Percentiles rank a stretch among this genome's conserved stretches.
Conservation (phyloP, 2,329 filamentous ascomycete genomes). For the Colletotrichum sp. region DNA sequence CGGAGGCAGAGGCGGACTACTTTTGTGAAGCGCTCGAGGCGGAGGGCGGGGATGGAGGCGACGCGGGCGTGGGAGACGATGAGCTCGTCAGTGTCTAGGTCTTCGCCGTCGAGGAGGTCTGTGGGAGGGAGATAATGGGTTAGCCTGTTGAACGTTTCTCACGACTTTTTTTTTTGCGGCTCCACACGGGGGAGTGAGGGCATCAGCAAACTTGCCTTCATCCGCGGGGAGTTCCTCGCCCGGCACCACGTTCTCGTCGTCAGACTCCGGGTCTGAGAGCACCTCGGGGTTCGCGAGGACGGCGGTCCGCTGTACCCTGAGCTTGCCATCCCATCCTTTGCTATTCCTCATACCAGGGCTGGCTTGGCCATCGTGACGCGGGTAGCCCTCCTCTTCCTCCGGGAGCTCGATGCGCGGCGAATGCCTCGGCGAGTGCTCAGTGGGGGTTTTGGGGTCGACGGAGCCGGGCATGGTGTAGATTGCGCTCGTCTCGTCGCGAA, state of each 20-base stretch:
- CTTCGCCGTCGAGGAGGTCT: constrained; percentile 68
- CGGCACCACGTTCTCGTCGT: constrained; percentile 68
- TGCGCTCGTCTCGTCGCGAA: not conserved
- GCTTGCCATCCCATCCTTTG: constrained; percentile 84
- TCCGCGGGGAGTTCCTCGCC: constrained; percentile 82
- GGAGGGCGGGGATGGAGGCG: constrained; percentile 75
- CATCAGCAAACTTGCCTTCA: constrained; percentile 63
- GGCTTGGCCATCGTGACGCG: constrained; percentile 43
- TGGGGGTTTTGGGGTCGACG: constrained; percentile 39
- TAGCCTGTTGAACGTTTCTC: constrained; percentile 3
- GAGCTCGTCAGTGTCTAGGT: constrained; percentile 74
- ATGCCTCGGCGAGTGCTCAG: constrained; percentile 26
- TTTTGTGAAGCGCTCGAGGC: constrained; percentile 82
- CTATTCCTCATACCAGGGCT: constrained; percentile 60
- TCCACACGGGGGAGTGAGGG: not conserved
- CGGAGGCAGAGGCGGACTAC: constrained; percentile 84
- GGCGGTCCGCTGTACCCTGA: constrained; percentile 74
- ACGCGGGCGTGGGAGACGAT: constrained; percentile 90
- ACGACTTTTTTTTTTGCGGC: not conserved
- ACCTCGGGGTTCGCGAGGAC: constrained; percentile 80
- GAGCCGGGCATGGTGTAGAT: constrained; percentile 44
- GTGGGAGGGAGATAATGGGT: not conserved
- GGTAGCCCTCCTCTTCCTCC: constrained; percentile 42
- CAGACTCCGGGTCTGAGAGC: constrained; percentile 83
- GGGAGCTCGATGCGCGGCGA: constrained; percentile 54